A percentile compares a stretch with the other conserved stretches of the same genome.
Conservation (phyloP, 495 filamentous ascomycete genomes). For the Bacidia gigantensis region DNA sequence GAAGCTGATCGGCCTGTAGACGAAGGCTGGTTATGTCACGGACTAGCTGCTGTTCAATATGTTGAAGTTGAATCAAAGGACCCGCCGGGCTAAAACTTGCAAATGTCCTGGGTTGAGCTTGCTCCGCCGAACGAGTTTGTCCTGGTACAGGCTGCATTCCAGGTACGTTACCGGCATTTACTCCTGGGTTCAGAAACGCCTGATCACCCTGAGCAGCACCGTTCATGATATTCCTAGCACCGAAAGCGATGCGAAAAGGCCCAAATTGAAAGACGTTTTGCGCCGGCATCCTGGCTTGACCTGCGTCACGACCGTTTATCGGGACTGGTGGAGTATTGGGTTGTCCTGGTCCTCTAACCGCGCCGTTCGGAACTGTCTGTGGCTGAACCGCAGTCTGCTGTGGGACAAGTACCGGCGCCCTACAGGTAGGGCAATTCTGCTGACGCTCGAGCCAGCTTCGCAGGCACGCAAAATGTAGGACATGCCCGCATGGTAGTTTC, state of each 20-base stretch:
- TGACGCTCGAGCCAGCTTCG: constrained; percentile 97
- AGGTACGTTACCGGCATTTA: background rate
- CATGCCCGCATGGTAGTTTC: constrained; percentile 91
- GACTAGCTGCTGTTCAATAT: constrained; percentile 52
- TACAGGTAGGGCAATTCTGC: constrained; percentile 92
- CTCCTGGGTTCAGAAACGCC: background rate
- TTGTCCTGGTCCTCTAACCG: constrained; percentile 21
- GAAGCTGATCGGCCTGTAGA: constrained; percentile 41
- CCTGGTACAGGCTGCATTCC: background rate
- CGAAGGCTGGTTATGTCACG: constrained; percentile 47
- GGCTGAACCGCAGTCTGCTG: constrained; percentile 17
- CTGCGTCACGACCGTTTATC: background rate
- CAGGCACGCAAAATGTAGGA: constrained; percentile 85
- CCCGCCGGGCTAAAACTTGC: constrained; percentile 11
- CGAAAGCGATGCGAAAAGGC: constrained; percentile 44
- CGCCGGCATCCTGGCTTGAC: constrained; percentile 15
- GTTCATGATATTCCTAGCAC: constrained; percentile 40
- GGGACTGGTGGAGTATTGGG: constrained; percentile 18
- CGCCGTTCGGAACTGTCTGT: constrained; percentile 22
- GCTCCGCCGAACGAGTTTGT: background rate
- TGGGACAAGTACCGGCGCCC: constrained; percentile 56
- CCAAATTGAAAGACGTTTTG: constrained; percentile 40
- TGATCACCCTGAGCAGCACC: constrained; percentile 16
- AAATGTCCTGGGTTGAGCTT: constrained; percentile 9
- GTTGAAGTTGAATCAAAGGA: constrained; percentile 43